phyloP scores from a whole-genome alignment of 2,329 filamentous ascomycete genomes.

The Sarocladiaceae sp. region DNA sequence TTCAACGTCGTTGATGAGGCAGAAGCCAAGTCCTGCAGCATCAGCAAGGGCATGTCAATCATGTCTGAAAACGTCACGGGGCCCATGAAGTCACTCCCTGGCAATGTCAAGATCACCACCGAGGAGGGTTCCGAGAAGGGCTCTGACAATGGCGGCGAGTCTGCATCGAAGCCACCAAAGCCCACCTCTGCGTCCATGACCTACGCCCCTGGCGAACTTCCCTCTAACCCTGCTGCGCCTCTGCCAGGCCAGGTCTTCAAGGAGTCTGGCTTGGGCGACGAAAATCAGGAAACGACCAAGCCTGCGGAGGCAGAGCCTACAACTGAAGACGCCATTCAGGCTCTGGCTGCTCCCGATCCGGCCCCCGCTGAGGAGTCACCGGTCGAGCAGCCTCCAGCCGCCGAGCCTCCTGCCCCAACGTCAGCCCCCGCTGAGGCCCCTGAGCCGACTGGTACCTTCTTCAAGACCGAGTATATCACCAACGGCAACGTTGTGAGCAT shows the following conservation, averaged over 20 bases:
- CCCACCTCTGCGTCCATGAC: constrained; percentile 23
- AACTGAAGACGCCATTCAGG: neutral
- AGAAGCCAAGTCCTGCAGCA: constrained; percentile 52
- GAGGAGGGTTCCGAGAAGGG: constrained; percentile 17
- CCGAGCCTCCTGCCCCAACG: constrained; percentile 19
- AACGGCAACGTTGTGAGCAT: constrained; percentile 44
- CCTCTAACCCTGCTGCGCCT: constrained; percentile 24
- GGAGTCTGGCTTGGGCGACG: constrained; percentile 17
- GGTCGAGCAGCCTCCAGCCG: constrained; percentile 1
- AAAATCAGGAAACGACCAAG: constrained; percentile 14
- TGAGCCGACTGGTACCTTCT: constrained; percentile 27
- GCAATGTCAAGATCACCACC: constrained; percentile 44
- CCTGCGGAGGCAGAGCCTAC: neutral
- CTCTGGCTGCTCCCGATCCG: neutral
- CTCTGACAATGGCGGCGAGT: constrained; percentile 5
- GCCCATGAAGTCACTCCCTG: constrained; percentile 56
- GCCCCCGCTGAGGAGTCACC: neutral
- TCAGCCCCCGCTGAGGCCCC: constrained; percentile 22
- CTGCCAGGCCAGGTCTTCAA: constrained; percentile 39
- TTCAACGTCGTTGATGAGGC: constrained; percentile 64
- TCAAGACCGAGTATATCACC: constrained; percentile 48
- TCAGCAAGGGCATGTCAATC: constrained; percentile 30
- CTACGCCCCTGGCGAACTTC: constrained; percentile 29
- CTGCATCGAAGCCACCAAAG: constrained; percentile 10
- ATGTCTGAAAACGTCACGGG: constrained; percentile 41